phyloP scores from a whole-genome alignment of 768 basidiomycete species.

The Psilocybe subaeruginosa region DNA sequence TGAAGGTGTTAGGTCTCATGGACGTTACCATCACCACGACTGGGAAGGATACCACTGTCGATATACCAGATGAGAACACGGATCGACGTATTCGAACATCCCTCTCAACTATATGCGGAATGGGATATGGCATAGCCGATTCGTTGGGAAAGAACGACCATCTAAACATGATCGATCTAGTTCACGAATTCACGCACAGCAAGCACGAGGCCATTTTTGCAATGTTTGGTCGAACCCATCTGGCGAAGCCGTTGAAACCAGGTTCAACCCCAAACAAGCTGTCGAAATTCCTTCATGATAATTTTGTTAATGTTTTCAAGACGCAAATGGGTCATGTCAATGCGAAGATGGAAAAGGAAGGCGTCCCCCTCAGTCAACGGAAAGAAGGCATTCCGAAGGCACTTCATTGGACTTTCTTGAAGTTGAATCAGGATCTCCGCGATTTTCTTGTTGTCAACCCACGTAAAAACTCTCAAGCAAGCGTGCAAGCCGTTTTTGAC shows the following conservation, averaged over 20 bases:
- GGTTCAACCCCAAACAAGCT: slow-evolving; percentile 64
- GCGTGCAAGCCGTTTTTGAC: slow-evolving; percentile 47
- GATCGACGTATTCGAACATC: slow-evolving; percentile 93
- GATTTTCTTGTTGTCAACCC: slow-evolving; percentile 56
- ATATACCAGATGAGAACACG: slow-evolving; percentile 83
- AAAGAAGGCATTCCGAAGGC: slow-evolving; percentile 68
- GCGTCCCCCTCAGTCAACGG: slow-evolving; percentile 26
- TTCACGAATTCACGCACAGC: slow-evolving; percentile 79
- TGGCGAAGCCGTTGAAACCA: slow-evolving; percentile 40
- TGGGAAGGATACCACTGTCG: slow-evolving; percentile 48
- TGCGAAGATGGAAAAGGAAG: slow-evolving; percentile 35
- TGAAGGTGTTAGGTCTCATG: slow-evolving; percentile 95
- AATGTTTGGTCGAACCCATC: slow-evolving; percentile 86
- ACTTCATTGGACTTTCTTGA: slow-evolving; percentile 84
- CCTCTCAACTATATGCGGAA: slow-evolving; percentile 81
- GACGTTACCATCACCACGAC: slow-evolving; percentile 86
- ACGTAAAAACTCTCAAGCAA: slow-evolving; percentile 78
- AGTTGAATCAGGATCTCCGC: slow-evolving; percentile 81
- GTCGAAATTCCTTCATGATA: slow-evolving; percentile 84
- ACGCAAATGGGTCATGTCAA: slow-evolving; percentile 56
- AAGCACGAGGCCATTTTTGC: slow-evolving; percentile 90
- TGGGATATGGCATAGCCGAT: slow-evolving; percentile 97
- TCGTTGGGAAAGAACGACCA: slow-evolving; percentile 80
- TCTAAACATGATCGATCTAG: slow-evolving; percentile 90
- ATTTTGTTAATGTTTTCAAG: slow-evolving; percentile 68